Conservation (phyloP, 1,284 basidiomycete genomes). For the Pseudozyma tsukubaensis region DNA sequence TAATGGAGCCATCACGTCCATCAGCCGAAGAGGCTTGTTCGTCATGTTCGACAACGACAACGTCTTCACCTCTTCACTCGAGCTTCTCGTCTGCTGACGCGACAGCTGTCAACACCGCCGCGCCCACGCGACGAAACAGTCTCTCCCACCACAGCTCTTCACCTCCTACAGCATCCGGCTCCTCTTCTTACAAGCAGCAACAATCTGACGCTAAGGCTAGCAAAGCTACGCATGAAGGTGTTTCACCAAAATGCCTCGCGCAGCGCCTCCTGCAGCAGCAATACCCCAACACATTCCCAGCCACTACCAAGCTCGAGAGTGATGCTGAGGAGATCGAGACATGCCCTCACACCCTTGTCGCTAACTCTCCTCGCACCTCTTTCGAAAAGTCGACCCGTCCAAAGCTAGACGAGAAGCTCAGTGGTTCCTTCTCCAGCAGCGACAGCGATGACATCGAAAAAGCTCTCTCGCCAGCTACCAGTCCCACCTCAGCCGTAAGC, state of each 20-base stretch:
- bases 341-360: slow-evolving; percentile 30
- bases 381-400: slow-evolving; percentile 32
- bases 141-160: slow-evolving; percentile 8
- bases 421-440: neutral
- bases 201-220: slow-evolving; percentile 1
- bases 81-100: slow-evolving; percentile 33
- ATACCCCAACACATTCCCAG: neutral
- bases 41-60: slow-evolving; percentile 16
- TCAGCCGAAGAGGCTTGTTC: slow-evolving; percentile 21
- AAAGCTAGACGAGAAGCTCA: slow-evolving; percentile 3
- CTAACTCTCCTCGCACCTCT: slow-evolving; percentile 38
- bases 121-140: slow-evolving; percentile 47
- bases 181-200: neutral
- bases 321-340: slow-evolving; percentile 23
- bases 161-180: neutral
- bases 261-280: slow-evolving; percentile 41
- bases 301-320: neutral
- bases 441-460: slow-evolving; percentile 16
- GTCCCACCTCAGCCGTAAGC: neutral
- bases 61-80: slow-evolving; percentile 22
- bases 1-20: slow-evolving; percentile 21
- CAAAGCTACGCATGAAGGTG: slow-evolving; percentile 8
- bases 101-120: slow-evolving; percentile 47
- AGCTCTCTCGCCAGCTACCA: neutral
- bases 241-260: slow-evolving; percentile 45